Evolutionary conservation across 371 early-diverging fungal species (phyloP), one percentile per base, ranked within the genome.

Genomic region (Zychaea mexicana): DNA sequence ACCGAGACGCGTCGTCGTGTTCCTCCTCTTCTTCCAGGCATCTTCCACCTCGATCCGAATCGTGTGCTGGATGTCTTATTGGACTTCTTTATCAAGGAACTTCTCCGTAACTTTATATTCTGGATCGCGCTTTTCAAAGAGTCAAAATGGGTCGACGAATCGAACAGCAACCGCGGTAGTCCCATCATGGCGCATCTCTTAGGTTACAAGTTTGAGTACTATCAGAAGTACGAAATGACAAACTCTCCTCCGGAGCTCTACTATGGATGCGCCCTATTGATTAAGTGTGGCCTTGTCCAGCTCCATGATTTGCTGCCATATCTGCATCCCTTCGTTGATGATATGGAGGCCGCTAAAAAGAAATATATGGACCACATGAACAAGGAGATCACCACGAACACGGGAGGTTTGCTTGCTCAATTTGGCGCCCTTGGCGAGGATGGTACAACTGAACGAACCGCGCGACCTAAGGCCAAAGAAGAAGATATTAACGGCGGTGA

Each of bases 21-120:
- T 33, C 33, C 33, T n/a, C n/a, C n/a, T n/a, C 33, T 33, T 33
- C 33, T 8, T 31, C n/a, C 53, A 83, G 86, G 96, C 22, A 87
- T 88, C 39, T 96, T 96, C 66, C 87, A 88, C 62, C 76, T 97
- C 32, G 97, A 96, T 69, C 96, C 96, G 0, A 95, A 92, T 77
- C 89, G 95, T 36, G 95, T 92, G 0, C 61, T 96, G 46, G 96
- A 94, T 67, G 79, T 96, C 17, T 79, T 94, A 3, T 73, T 96
- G 39, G 95, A 96, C 64, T 81, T 91, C 19, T 95, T 94, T 60
- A 75, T 85, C 56, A 84, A 86, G 2, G 88, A 92, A 59, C 80
- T 96, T 26, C 76, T 74, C 10, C 78, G 85, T 36, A 87, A 95
- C 46, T 88, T 91, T 70, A 82, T 79, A 6, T 95, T 94, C 70